Base-by-base conservation (phyloP, 1,284 basidiomycete species). In the Pseudozyma hubeiensis region DNA sequence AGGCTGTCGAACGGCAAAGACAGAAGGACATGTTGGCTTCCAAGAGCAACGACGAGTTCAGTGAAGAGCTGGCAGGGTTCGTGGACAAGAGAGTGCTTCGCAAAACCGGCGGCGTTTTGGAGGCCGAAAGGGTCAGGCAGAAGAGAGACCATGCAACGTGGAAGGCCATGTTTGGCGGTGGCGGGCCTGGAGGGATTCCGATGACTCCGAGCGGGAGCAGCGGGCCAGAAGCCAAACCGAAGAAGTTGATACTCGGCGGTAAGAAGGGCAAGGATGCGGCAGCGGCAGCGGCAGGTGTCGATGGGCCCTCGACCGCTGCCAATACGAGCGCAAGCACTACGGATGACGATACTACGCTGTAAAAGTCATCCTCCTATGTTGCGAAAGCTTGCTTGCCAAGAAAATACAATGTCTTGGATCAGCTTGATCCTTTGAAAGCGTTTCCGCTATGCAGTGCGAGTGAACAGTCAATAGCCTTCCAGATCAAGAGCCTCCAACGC, bases 401-500 rank as follows among this genome's bases (percentile, higher is more conserved):
- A 24, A 24, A 53, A 53, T 53, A 10, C 29, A 46, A 35, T 29
- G 33, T 31, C 33, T 10, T 34, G 33, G 14, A 33, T 35, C 8
- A 35, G 33, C 4, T 24, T 24, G 24, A 24, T 24, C 24, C 24
- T 24, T 24, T 24, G 2, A 24, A 24, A 24, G 24, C 24, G 24
- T 24, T 24, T 24, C 24, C 24, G 24, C 24, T 1, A 24, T 24
- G 24, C 24, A 24, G 24, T 24, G 24, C 24, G 24, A 24, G 24
- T 24, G 24, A 33, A 10, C 11, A n/a, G 35, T 69, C 33, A 73
- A 24, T 73, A 73, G 33, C 70, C 70, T 57, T 73, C 70, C 40
- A 97, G 56, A 98, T 99, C 87, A 97, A 99, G 90, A 93, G 95
- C 9, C 87, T 99, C 77, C 95, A 94, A 80, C 95, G 99, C 85